A percentile compares a stretch with the other conserved stretches of the same genome.
Evolutionary conservation across 148 eudicot species (phyloP).

Genomic region (Vaccinium darrowii): DNA sequence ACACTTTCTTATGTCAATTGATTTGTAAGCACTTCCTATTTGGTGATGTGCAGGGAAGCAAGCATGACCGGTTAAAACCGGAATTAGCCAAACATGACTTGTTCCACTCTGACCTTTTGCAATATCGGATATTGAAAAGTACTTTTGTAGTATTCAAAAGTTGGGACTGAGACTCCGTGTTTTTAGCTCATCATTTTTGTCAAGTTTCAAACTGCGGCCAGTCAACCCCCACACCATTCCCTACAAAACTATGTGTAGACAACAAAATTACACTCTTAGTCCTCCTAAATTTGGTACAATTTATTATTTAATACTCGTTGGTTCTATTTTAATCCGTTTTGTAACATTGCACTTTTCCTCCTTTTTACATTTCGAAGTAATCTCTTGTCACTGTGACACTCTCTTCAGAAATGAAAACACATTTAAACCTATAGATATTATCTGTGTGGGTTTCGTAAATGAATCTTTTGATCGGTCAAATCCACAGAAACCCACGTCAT

Average conservation of each 20-base stretch:
- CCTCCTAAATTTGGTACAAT: not conserved
- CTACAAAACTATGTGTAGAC: not conserved
- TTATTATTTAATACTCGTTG: not conserved
- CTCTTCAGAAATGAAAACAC: not conserved
- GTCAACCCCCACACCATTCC: not conserved
- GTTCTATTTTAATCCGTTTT: not conserved
- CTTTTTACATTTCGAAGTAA: not conserved
- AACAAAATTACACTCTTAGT: not conserved
- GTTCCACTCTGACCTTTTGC: too few relatives aligned
- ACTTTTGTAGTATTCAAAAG: not conserved
- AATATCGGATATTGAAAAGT: too few relatives aligned
- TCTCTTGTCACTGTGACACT: not conserved
- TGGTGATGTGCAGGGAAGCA: too few relatives aligned
- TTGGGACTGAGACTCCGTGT: not conserved
- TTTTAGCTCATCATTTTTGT: not conserved
- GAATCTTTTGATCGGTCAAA: too few relatives aligned
- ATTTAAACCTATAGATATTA: not conserved
- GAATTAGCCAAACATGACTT: too few relatives aligned
- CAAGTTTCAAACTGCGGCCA: not conserved
- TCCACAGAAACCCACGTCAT: too few relatives aligned
- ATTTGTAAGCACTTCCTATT: too few relatives aligned
- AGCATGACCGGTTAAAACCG: too few relatives aligned
- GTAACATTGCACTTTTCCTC: not conserved
- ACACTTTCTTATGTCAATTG: too few relatives aligned
- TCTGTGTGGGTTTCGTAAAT: too few relatives aligned